These are phyloP conservation scores for Leptosphaerulina australis DNA, from an alignment of 2,329 filamentous ascomycete species.

Conservation along the genomic window DNA sequence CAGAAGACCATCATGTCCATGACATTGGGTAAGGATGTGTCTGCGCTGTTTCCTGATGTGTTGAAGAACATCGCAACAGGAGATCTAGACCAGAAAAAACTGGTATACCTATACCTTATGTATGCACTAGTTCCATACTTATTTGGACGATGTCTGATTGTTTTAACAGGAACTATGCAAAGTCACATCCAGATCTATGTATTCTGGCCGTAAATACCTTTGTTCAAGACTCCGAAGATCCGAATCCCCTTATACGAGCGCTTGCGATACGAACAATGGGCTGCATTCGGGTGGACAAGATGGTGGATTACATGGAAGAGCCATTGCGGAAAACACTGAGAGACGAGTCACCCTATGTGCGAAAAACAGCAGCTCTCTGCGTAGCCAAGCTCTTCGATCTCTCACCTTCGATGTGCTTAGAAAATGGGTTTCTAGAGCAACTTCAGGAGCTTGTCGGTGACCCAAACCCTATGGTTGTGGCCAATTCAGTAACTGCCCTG, in stretches of 20 bases:
- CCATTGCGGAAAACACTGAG: constrained; percentile 92
- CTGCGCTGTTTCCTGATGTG: constrained; percentile 93
- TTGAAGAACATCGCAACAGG: constrained; percentile 97
- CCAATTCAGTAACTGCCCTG: constrained; percentile 93
- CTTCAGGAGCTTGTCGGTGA: constrained; percentile 96
- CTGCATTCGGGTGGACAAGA: constrained; percentile 97
- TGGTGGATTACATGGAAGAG: constrained; percentile 99
- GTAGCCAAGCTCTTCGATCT: constrained; percentile 98
- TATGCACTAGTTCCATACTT: neutral
- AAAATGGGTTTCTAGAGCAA: constrained; percentile 93
- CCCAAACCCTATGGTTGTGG: constrained; percentile 98
- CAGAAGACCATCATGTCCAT: constrained; percentile 99
- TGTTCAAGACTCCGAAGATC: constrained; percentile 98
- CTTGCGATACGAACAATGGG: constrained; percentile 98
- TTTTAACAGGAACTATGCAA: constrained; percentile 87
- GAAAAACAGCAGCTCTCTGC: constrained; percentile 96
- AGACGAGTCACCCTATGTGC: constrained; percentile 97
- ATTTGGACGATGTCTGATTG: constrained; percentile 11
- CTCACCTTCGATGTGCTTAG: constrained; percentile 88
- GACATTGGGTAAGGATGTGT: constrained; percentile 98
- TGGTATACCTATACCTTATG: constrained; percentile 98
- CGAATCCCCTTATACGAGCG: constrained; percentile 92
- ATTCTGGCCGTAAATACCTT: constrained; percentile 99
- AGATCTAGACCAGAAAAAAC: constrained; percentile 98
- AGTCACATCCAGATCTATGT: constrained; percentile 97